A percentile compares a stretch with the other conserved stretches of the same genome.
Evolutionary conservation across 1,284 basidiomycete genomes (phyloP).

Genomic region (Lentinus polychrous): DNA sequence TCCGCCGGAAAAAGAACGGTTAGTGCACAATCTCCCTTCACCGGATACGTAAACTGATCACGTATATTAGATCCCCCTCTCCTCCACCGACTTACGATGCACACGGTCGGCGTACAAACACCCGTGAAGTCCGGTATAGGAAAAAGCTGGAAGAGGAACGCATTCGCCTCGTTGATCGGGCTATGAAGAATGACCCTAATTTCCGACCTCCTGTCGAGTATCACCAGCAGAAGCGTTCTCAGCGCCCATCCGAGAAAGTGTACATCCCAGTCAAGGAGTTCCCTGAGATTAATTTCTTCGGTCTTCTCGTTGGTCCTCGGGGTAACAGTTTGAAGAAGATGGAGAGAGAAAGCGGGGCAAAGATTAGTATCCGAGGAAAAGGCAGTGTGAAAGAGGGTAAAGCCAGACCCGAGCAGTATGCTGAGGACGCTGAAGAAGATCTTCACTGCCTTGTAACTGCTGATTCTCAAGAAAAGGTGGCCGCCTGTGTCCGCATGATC

Average conservation of each 20-base stretch:
- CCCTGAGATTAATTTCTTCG: conserved; percentile 99
- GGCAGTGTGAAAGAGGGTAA: conserved; percentile 99
- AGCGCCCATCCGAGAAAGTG: conserved; percentile 93
- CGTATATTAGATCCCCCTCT: conserved; percentile 71
- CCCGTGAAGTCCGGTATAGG: conserved; percentile 94
- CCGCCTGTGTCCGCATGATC: conserved; percentile 88
- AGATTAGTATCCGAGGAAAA: conserved; percentile 97
- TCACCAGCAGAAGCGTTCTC: conserved; percentile 87
- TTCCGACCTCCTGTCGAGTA: conserved; percentile 96
- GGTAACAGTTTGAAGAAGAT: conserved; percentile 99
- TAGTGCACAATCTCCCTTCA: conserved; percentile 14
- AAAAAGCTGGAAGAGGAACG: conserved; percentile 98
- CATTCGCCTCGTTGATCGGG: conserved; percentile 87
- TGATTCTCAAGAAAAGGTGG: conserved; percentile 90
- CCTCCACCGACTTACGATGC: conserved; percentile 97
- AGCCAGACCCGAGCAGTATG: conserved; percentile 85
- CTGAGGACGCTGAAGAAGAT: conserved; percentile 97
- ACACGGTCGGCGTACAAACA: conserved; percentile 96
- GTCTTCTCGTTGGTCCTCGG: conserved; percentile 94
- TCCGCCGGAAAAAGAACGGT: conserved; percentile 93
- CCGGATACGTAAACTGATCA: conserved; percentile 18
- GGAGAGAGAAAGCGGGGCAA: conserved; percentile 97
- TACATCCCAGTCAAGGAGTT: conserved; percentile 99
- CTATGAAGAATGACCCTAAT: conserved; percentile 96
- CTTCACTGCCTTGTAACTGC: conserved; percentile 96